These are phyloP conservation scores for Krasilnikovozyma curviuscula DNA, from an alignment of 768 basidiomycete genomes.

Conservation along the genomic window DNA sequence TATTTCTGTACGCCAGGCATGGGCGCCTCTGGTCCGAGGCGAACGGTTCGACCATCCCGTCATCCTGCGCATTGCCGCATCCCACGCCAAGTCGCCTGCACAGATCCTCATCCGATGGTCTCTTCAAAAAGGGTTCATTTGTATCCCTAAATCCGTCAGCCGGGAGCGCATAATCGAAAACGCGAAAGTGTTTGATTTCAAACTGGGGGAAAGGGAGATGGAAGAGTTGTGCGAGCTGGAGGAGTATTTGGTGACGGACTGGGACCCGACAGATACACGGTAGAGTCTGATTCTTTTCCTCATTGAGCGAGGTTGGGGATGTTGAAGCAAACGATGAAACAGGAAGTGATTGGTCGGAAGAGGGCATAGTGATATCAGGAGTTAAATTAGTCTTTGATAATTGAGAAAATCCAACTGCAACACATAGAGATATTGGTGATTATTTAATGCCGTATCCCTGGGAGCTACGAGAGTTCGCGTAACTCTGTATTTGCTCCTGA, in stretches of 20 bases:
- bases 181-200: constrained; percentile 54
- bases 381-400: too few species aligned
- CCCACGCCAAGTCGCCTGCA: constrained; percentile 32
- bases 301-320: not conserved
- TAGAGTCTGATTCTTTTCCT: too few species aligned
- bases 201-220: constrained; percentile 47
- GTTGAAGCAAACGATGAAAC: not conserved
- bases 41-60: constrained; percentile 43
- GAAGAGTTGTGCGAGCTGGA: constrained; percentile 46
- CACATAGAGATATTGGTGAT: too few species aligned
- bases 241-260: too few species aligned
- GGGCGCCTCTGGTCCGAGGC: constrained; percentile 52
- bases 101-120: constrained; percentile 33
- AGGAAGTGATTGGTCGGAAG: too few species aligned
- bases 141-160: constrained; percentile 63
- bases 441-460: too few species aligned
- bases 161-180: constrained; percentile 47
- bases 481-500: too few species aligned
- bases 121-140: constrained; percentile 38
- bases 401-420: too few species aligned
- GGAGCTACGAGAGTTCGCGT: too few species aligned
- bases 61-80: constrained; percentile 33
- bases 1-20: constrained; percentile 38
- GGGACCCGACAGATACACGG: too few species aligned
- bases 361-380: too few species aligned